Evolutionary conservation across 1,139 yeast genomes (phyloP).

Genomic region (Starmera stellimalicola): DNA sequence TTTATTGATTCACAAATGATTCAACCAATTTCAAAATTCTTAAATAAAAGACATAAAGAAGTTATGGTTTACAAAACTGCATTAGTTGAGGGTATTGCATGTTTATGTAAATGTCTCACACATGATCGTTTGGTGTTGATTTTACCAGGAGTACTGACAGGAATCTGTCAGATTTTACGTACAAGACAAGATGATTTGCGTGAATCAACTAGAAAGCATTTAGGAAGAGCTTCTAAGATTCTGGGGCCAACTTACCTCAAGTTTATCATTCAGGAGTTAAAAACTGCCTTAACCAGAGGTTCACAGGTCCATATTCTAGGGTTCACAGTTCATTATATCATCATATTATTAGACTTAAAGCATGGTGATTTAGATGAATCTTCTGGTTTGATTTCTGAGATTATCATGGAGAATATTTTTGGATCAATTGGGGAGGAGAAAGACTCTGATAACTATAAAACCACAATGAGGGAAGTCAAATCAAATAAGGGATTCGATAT

Average conservation of each 20-base stretch:
- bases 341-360: slow-evolving; percentile 43
- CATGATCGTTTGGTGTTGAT: slow-evolving; percentile 44
- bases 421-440: slow-evolving; percentile 93
- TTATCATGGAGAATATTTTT: slow-evolving; percentile 87
- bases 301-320: slow-evolving; percentile 93
- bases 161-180: slow-evolving; percentile 79
- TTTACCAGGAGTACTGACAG: slow-evolving; percentile 76
- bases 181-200: slow-evolving; percentile 83
- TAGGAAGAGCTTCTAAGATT: slow-evolving; percentile 52
- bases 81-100: slow-evolving; percentile 73
- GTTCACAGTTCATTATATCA: slow-evolving; percentile 68
- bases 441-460: slow-evolving; percentile 85
- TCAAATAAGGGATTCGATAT: slow-evolving; percentile 84
- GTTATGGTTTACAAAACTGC: slow-evolving; percentile 71
- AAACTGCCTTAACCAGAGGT: slow-evolving; percentile 74
- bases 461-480: slow-evolving; percentile 85
- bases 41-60: slow-evolving; percentile 64
- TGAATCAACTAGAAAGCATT: slow-evolving; percentile 73
- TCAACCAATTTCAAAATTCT: slow-evolving; percentile 50
- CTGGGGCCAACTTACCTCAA: slow-evolving; percentile 69
- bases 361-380: slow-evolving; percentile 77
- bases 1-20: slow-evolving; percentile 51
- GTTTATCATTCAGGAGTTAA: slow-evolving; percentile 70
- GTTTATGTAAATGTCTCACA: slow-evolving; percentile 55
- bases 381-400: slow-evolving; percentile 48